A percentile compares a stretch with the other conserved stretches of the same genome.
Evolutionary conservation across 2,329 filamentous ascomycete genomes (phyloP).

Genomic region (Nannizzia gypsea): DNA sequence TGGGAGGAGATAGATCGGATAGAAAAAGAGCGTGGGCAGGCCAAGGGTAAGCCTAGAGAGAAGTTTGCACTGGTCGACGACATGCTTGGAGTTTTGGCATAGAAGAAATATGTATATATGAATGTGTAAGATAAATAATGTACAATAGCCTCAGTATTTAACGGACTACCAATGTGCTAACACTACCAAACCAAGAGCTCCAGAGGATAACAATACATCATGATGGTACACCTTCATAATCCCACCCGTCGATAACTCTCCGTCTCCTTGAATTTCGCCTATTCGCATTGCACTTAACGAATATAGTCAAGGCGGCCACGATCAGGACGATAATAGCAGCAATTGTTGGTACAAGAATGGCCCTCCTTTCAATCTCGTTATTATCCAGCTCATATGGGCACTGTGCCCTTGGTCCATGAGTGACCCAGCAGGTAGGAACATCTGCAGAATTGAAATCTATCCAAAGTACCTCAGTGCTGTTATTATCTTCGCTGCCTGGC

Average conservation of each 20-base stretch:
- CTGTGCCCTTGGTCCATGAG: conserved; percentile 41
- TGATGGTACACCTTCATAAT: conserved; percentile 56
- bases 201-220: conserved; percentile 15
- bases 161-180: not conserved
- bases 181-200: not conserved
- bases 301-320: conserved; percentile 48
- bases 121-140: not conserved
- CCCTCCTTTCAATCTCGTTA: conserved; percentile 33
- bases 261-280: conserved; percentile 41
- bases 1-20: conserved; percentile 77
- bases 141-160: not conserved
- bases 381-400: conserved; percentile 46
- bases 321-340: conserved; percentile 52
- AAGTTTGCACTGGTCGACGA: conserved; percentile 47
- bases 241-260: conserved; percentile 45
- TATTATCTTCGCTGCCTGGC: not conserved
- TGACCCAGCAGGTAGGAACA: conserved; percentile 48
- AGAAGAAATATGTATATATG: not conserved
- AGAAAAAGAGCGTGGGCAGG: conserved; percentile 56
- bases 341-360: conserved; percentile 50
- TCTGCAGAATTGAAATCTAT: conserved; percentile 52
- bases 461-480: conserved; percentile 34
- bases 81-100: conserved; percentile 42
- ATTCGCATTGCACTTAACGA: conserved; percentile 54
- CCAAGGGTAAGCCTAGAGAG: conserved; percentile 65